phyloP scores from a whole-genome alignment of 768 basidiomycete species.

The Suillus hirtellus region DNA sequence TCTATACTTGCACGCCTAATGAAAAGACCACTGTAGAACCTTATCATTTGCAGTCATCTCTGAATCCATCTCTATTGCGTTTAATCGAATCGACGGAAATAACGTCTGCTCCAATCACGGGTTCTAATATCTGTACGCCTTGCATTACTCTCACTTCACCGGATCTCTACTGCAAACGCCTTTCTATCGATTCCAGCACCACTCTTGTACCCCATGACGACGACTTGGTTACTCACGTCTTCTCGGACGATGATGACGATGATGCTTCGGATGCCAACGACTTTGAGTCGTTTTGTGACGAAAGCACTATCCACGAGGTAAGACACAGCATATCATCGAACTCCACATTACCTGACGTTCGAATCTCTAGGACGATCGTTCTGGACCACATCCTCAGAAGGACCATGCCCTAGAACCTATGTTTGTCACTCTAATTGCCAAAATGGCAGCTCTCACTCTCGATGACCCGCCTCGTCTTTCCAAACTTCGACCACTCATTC shows the following conservation, averaged over 20 bases:
- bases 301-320: background rate
- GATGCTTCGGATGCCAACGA: background rate
- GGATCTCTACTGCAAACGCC: background rate
- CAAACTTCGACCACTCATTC: background rate
- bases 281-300: background rate
- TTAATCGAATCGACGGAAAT: conserved; percentile 1
- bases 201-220: background rate
- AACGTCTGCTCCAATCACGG: background rate
- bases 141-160: background rate
- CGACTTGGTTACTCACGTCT: background rate
- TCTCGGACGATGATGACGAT: background rate
- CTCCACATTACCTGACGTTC: background rate
- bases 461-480: background rate
- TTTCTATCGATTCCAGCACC: background rate
- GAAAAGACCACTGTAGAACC: too few species aligned
- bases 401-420: background rate
- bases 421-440: background rate
- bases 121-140: background rate
- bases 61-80: background rate
- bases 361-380: background rate
- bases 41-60: too few species aligned
- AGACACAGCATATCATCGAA: background rate
- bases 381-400: background rate
- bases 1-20: background rate
- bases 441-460: background rate